Percentiles rank a stretch among this genome's conserved stretches.
Evolutionary conservation across 1,139 yeast genomes (phyloP).

Genomic region (Taphrina communis): DNA sequence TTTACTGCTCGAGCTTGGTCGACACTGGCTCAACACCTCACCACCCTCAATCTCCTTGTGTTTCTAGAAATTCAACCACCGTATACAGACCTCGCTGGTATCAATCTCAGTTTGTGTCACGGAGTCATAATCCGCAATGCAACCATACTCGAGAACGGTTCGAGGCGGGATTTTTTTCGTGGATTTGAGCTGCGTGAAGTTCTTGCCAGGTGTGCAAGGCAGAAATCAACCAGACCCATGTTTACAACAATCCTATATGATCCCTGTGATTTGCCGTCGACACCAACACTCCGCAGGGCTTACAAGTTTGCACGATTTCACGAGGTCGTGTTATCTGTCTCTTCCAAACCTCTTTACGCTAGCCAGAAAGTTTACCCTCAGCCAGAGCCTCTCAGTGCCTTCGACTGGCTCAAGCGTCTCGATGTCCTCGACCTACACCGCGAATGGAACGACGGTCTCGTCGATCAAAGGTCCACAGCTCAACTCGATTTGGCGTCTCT

Average conservation of each 20-base stretch:
- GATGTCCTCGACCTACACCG: constrained; percentile 25
- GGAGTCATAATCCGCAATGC: constrained; percentile 27
- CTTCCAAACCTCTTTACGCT: background rate
- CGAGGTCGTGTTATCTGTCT: constrained; percentile 17
- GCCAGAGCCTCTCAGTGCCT: constrained; percentile 21
- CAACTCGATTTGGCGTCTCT: background rate
- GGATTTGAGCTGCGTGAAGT: constrained; percentile 26
- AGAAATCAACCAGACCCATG: background rate
- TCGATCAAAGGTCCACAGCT: background rate
- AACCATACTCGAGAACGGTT: constrained; percentile 16
- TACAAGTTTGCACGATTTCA: constrained; percentile 31
- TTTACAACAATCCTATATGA: constrained; percentile 20
- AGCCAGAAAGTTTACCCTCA: background rate
- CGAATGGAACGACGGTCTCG: constrained; percentile 13
- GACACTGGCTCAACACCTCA: constrained; percentile 11
- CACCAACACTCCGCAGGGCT: constrained; percentile 21
- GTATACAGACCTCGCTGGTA: constrained; percentile 15
- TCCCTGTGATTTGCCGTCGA: constrained; percentile 18
- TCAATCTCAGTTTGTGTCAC: constrained; percentile 13
- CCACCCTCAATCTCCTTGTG: constrained; percentile 13
- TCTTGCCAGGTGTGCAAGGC: constrained; percentile 18
- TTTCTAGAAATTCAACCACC: constrained; percentile 14
- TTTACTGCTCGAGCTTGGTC: constrained; percentile 20
- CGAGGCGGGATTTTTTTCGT: constrained; percentile 27
- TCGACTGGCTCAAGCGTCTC: constrained; percentile 26